phyloP scores from a whole-genome alignment of 192 early-diverging fungal genomes.

The Neocallimastix lanati region DNA sequence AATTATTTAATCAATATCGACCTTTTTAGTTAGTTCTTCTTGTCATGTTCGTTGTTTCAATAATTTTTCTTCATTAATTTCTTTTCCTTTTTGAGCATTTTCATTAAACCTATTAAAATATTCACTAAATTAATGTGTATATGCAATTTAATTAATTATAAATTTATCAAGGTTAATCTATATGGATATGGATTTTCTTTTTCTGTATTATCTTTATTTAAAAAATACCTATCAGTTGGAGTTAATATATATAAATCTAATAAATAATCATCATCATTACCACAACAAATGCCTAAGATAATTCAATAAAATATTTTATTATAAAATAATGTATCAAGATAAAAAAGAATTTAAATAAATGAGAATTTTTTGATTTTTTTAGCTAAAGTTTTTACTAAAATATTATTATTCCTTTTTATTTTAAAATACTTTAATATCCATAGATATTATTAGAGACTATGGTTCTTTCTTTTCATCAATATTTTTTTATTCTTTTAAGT shows the following conservation, averaged over 20 bases:
- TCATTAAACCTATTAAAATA: constrained; percentile 11
- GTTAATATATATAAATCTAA: constrained; percentile 82
- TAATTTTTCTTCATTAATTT: constrained; percentile 3
- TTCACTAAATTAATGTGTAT: constrained; percentile 53
- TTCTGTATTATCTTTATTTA: constrained; percentile 23
- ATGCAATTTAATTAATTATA: constrained; percentile 67
- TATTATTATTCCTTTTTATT: too few relatives aligned
- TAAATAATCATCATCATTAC: constrained; percentile 80
- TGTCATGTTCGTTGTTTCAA: background rate
- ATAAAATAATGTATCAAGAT: too few relatives aligned
- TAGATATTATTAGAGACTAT: constrained; percentile 52
- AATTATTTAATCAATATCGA: background rate
- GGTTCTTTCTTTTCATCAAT: constrained; percentile 41
- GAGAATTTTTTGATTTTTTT: too few relatives aligned
- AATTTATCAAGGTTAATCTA: constrained; percentile 59
- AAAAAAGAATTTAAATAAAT: too few relatives aligned
- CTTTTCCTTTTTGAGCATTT: constrained; percentile 3
- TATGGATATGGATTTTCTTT: constrained; percentile 69
- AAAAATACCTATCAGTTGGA: constrained; percentile 78
- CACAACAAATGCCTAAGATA: constrained; percentile 49
- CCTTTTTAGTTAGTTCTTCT: constrained; percentile 3
- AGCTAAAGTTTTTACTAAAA: too few relatives aligned
- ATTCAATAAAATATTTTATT: background rate
- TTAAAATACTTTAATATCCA: constrained; percentile 62
- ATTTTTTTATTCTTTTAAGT: constrained; percentile 59